Percentiles rank a stretch among this genome's conserved stretches.
Evolutionary conservation across 345 rosid genomes (phyloP).

Genomic region (Eucalyptus pauciflora): DNA sequence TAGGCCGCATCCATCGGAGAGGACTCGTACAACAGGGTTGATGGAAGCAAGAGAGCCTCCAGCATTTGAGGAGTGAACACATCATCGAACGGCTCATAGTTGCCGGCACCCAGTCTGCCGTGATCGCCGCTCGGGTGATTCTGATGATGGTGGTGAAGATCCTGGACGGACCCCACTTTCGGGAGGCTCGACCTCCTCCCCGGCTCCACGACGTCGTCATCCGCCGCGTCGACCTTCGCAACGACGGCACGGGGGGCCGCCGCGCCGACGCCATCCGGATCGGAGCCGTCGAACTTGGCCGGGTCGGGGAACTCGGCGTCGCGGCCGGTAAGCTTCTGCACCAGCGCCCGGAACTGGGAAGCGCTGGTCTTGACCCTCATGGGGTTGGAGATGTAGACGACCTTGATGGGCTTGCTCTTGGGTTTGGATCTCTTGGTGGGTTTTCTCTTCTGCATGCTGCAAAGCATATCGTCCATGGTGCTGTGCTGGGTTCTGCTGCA

Average conservation of each 20-base stretch:
- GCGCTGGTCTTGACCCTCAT: slow-evolving; percentile 25
- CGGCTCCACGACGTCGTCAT: background rate
- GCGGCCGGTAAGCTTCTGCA: slow-evolving; percentile 41
- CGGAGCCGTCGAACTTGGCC: background rate
- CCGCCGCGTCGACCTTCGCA: background rate
- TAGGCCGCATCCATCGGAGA: background rate
- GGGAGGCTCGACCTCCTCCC: background rate
- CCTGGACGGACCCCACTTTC: background rate
- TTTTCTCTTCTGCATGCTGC: background rate
- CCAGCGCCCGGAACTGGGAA: slow-evolving; percentile 30
- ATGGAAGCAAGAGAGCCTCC: slow-evolving; percentile 7
- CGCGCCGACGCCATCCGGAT: background rate
- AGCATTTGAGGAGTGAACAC: slow-evolving; percentile 13
- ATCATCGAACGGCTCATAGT: slow-evolving; percentile 8
- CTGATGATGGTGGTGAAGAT: background rate
- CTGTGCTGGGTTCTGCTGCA: background rate
- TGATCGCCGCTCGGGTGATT: background rate
- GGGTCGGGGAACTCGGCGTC: slow-evolving; percentile 20
- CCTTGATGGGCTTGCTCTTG: slow-evolving; percentile 11
- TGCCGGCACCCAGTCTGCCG: background rate
- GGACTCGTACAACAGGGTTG: background rate
- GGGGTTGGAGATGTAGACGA: slow-evolving; percentile 48
- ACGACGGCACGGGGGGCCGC: background rate
- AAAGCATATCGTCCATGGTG: background rate
- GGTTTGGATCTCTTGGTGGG: background rate